Conservation (phyloP, 371 early-diverging fungal genomes). For the Parasitella parasitica region DNA sequence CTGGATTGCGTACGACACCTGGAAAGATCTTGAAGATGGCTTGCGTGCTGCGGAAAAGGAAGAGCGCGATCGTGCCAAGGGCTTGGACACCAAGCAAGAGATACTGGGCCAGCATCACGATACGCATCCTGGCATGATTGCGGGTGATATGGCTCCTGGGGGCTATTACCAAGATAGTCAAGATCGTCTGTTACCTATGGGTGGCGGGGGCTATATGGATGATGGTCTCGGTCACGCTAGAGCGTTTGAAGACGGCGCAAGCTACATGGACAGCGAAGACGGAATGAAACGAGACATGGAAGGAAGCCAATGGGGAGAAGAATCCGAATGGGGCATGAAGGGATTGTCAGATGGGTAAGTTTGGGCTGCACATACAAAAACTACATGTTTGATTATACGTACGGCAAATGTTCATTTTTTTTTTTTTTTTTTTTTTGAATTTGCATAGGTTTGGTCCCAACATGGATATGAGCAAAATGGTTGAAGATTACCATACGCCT, state of each 20-base stretch:
- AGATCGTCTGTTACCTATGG: conserved; percentile 30
- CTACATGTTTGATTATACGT: no score
- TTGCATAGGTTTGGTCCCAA: conserved; percentile 57
- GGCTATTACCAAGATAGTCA: conserved; percentile 37
- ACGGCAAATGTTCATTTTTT: no score
- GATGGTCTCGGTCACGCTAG: conserved; percentile 14
- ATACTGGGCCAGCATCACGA: background rate
- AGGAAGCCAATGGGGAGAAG: conserved; percentile 56
- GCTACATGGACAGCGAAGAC: conserved; percentile 49
- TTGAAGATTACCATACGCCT: conserved; percentile 46
- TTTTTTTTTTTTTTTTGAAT: no score
- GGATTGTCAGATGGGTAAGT: conserved; percentile 52
- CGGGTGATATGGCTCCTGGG: background rate
- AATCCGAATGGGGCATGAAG: conserved; percentile 56
- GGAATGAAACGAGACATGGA: conserved; percentile 49
- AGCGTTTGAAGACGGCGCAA: conserved; percentile 44
- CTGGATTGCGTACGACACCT: conserved; percentile 70
- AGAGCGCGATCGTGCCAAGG: conserved; percentile 55
- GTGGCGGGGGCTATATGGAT: conserved; percentile 21
- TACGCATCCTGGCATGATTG: background rate
- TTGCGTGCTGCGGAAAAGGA: conserved; percentile 75
- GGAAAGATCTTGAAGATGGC: conserved; percentile 80
- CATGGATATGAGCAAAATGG: conserved; percentile 57
- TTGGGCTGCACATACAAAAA: no score
- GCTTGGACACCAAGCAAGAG: conserved; percentile 21